Evolutionary conservation across 495 filamentous ascomycete species (phyloP), one percentile per base, ranked within the genome.

Genomic region (Talaromyces wortmannii): DNA sequence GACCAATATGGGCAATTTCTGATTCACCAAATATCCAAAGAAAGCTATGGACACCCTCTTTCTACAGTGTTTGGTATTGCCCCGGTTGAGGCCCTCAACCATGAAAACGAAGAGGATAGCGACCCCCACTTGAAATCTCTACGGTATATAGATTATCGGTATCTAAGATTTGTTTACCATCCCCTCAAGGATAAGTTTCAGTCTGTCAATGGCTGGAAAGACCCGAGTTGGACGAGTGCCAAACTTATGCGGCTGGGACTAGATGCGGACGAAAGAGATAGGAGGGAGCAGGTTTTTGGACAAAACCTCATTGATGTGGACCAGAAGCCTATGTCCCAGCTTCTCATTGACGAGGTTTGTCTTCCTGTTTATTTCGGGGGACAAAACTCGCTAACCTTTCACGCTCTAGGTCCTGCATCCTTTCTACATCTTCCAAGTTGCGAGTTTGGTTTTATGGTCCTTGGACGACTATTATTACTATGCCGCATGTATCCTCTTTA

Each of bases 401-500:
- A 46, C 31, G 13, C 47, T 8, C 54, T 56, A 94, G 87, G 90
- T 87, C 4, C 90, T 99, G 65, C 94, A 97, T 64, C 95, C 95
- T 3, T 97, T 99, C 72, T 99, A 97, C 63, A 85, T 97, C 36
- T 99, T 99, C 70, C 95, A 99, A 66, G 84, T 99, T 62, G 92
- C 90, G 32, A 97, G 95, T 74, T 74, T 99, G 53, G 67, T 94
- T 47, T 84, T 99, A 5, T 99, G 95, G 95, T 95, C 92, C 13
- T 57, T 96, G 31, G 95, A 99, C 62, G 75, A 92, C 59, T 99
- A 99, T 63, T 97, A 96, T 61, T 97, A 97, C 66, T 99, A 99
- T 75, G 95, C 95, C 31, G 78, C 83, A 31, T 96, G 92, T 67
- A 99, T 99, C 56, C 95, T 99, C 59, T 61, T 95, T 52, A 99